Evolutionary conservation across 331 rosid genomes (phyloP), one percentile per base, ranked within the genome.

Genomic region (Prunus yedoensis): DNA sequence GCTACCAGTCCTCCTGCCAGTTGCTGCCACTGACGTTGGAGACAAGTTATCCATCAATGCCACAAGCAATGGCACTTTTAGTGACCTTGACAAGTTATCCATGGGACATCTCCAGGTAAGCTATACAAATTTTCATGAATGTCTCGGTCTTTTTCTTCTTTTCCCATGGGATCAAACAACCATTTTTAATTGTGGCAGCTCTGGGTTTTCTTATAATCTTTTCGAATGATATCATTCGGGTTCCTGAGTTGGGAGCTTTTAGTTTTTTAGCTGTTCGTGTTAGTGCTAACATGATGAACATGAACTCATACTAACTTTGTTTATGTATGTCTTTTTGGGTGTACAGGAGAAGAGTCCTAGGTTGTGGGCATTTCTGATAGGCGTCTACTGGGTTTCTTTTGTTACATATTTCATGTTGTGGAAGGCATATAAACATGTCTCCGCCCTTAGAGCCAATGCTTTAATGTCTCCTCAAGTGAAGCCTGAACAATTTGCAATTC

Each of bases 1-100:
- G 85, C 87, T 95, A 56, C 97, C 98, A 8, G 76, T 85, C 73
- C 99, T 95, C 30, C 90, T 95, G 69, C 94, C 99, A 0, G 74
- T 92, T 82, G 83, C 97, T 76, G 81, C 70, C 69, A 95, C 99
- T 3, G 96, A 82, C 45, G 12, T 64, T 43, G 87, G 66, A 46
- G 72, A 30, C 38, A 74, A 53, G 76, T 10, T 5, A 15, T 16
- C 56, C 46, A 2, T n/a, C 21, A n/a, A 27, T 43, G 64, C 80
- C 56, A 68, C 77, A 18, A 92, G 95, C 84, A 80, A 71, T 7
- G 89, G 84, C 63, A 81, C 89, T 66, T 87, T 90, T 84, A 85
- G 27, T 69, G 86, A 85, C 30, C 94, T 95, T n/a, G 97, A 95
- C 82, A 75, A 83, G 67, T 84, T 95, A 74, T 83, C 97, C 18